Conservation (phyloP, 129 eudicot genomes). For the Sambucus nigra region DNA sequence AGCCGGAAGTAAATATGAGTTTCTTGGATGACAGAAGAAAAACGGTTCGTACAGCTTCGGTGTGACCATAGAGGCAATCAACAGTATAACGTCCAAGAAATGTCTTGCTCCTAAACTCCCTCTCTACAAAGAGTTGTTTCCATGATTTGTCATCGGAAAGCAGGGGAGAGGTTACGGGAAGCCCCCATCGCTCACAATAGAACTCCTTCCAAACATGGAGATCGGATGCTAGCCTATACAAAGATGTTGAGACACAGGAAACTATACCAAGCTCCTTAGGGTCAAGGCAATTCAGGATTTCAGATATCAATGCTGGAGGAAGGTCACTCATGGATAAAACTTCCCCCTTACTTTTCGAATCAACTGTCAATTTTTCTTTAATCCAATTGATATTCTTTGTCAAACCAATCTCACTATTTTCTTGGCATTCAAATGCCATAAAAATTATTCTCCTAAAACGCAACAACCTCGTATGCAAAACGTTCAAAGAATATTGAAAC, state of each 20-base stretch:
- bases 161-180: constrained; percentile 32
- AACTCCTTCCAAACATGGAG: constrained; percentile 84
- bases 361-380: constrained; percentile 19
- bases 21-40: constrained; percentile 61
- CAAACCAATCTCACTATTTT: constrained; percentile 27
- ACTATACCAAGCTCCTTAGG: constrained; percentile 89
- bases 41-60: constrained; percentile 64
- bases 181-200: constrained; percentile 95
- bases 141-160: constrained; percentile 55
- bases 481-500: background rate
- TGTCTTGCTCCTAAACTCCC: constrained; percentile 71
- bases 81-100: constrained; percentile 63
- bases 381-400: constrained; percentile 23
- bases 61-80: constrained; percentile 70
- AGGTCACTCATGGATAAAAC: constrained; percentile 56
- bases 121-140: constrained; percentile 82
- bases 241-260: constrained; percentile 61
- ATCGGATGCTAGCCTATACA: constrained; percentile 65
- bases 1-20: constrained; percentile 75
- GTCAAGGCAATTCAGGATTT: constrained; percentile 78
- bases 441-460: constrained; percentile 18
- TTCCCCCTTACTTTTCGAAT: constrained; percentile 20
- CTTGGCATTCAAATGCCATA: constrained; percentile 93
- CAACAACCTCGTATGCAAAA: background rate
- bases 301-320: constrained; percentile 73